phyloP scores from a whole-genome alignment of 257 asterid genomes.

The Jasminum sambac region DNA sequence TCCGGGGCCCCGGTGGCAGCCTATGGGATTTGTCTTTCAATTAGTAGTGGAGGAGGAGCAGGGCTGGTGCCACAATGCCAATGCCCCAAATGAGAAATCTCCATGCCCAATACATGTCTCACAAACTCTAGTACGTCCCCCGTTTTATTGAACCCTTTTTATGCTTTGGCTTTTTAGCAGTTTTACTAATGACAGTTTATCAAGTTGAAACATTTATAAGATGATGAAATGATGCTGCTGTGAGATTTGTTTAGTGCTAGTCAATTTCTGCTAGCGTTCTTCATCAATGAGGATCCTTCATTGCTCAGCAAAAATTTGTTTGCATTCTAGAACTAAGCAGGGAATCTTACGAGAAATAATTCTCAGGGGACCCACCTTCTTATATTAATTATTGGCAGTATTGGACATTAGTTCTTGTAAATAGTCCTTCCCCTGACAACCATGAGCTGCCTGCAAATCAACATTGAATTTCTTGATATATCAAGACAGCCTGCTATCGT shows the following conservation, averaged over 20 bases:
- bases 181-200: neutral
- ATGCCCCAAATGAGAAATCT: constrained; percentile 23
- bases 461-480: neutral
- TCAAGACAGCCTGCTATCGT: neutral
- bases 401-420: neutral
- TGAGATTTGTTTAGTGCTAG: neutral
- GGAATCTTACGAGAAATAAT: constrained; percentile 15
- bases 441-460: neutral
- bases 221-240: neutral
- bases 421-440: neutral
- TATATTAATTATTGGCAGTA: neutral
- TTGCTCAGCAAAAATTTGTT: constrained; percentile 10
- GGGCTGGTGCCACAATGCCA: constrained; percentile 13
- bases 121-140: neutral
- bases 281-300: neutral
- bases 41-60: constrained; percentile 20
- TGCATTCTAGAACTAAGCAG: neutral
- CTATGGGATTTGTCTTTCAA: neutral
- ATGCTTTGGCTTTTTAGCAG: neutral
- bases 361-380: neutral
- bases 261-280: neutral
- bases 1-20: constrained; percentile 65
- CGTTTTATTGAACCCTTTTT: neutral
- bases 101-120: constrained; percentile 32
- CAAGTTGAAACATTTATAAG: neutral